Base-by-base conservation (phyloP, 192 early-diverging fungal species). In the Podila epicladia region DNA sequence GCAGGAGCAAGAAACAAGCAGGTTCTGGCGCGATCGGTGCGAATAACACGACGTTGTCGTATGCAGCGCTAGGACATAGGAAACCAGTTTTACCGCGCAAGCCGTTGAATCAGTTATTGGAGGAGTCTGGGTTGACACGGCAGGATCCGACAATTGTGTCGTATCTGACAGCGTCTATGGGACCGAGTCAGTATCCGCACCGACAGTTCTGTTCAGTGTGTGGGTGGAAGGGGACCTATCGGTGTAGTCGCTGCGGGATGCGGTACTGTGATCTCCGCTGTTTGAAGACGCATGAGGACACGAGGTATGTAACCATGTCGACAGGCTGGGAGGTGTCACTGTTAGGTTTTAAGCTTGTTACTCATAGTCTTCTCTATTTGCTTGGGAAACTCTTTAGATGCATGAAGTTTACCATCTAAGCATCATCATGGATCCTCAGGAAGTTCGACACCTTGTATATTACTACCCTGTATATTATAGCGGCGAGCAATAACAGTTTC, bases 191-290 rank as follows among this genome's bases (percentile, higher is more conserved):
- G 4, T 79, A 84, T 35, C 83, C 86, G 8, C 61, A 64, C 31
- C 71, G 91, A 22, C 75, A 85, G 29, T 93, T 93, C 82, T 93
- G 91, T 66, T 89, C 90, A 0, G 87, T 93, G 0, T 93, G 91
- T 65, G 90, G 91, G 7, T 93, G 88, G 71, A 74, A 73, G 58
- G 90, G 91, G 9, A 63, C 74, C 0, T 93, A 93, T 65, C 85
- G 84, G 12, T 93, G 91, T 64, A 74, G 85, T 22, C 82, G 87
- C 41, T 93, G 91, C 51, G 91, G 91, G 19, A 88, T 93, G 87
- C 82, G 87, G 15, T 93, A 90, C 38, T 93, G 91, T 62, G 90
- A 87, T 45, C 74, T 90, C 11, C 60, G 82, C 48, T 93, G 91
- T 67, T 82, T 86, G 62, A 74, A 80, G 9, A 86, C 89, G 2